These are phyloP conservation scores for Smittium culicis DNA, from an alignment of 371 early-diverging fungal species.

Conservation along the genomic window DNA sequence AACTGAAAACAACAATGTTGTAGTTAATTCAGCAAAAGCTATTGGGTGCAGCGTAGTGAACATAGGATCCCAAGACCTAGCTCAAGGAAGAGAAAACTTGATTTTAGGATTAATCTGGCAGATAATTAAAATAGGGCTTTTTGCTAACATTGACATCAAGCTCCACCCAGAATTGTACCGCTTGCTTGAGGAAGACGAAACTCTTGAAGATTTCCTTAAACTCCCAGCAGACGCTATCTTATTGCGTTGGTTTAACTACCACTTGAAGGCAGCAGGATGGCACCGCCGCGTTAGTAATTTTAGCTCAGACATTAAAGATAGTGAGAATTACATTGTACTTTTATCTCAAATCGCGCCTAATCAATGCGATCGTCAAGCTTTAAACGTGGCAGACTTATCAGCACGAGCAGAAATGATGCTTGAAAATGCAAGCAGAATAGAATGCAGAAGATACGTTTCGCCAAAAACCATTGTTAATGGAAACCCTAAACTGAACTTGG, in stretches of 20 bases:
- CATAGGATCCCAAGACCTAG: constrained; percentile 86
- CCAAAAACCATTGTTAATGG: constrained; percentile 85
- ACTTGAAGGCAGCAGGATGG: constrained; percentile 85
- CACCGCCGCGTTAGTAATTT: constrained; percentile 76
- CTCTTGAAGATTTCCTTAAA: constrained; percentile 76
- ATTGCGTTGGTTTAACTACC: constrained; percentile 95
- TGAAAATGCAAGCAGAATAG: constrained; percentile 78
- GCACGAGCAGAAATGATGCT: constrained; percentile 77
- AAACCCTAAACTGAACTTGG: constrained; percentile 88
- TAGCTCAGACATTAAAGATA: constrained; percentile 81
- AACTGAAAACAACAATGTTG: constrained; percentile 96
- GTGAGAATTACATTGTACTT: constrained; percentile 85
- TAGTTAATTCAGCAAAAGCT: constrained; percentile 93
- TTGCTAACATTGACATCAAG: constrained; percentile 88
- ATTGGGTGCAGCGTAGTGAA: constrained; percentile 93
- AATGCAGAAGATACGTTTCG: constrained; percentile 84
- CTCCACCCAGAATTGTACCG: constrained; percentile 93
- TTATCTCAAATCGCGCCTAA: constrained; percentile 80
- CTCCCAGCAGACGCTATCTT: constrained; percentile 88
- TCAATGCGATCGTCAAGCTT: constrained; percentile 63
- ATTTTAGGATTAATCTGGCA: constrained; percentile 95
- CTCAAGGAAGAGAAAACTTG: constrained; percentile 86
- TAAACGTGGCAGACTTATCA: constrained; percentile 57
- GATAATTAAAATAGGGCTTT: constrained; percentile 90
- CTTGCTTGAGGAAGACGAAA: constrained; percentile 79